Evolutionary conservation across 2,329 filamentous ascomycete species (phyloP).

Genomic region (Colletotrichum lentis): DNA sequence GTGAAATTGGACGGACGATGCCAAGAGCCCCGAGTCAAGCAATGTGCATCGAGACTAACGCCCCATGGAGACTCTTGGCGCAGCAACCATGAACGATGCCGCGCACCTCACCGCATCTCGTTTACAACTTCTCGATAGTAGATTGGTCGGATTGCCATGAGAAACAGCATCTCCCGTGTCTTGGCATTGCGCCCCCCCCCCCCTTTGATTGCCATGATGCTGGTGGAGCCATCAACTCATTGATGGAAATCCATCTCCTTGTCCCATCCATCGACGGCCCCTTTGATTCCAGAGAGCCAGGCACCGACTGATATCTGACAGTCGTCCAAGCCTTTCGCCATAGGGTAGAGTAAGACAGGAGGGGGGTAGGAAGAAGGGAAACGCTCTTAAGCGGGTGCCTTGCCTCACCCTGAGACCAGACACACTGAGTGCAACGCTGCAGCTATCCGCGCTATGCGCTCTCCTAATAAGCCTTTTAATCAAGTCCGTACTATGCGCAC

Average conservation of each 20-base stretch:
- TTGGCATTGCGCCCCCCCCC: slow-evolving; percentile 19
- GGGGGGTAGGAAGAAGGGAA: too few species aligned
- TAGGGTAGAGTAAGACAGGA: background rate
- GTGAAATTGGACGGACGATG: slow-evolving; percentile 35
- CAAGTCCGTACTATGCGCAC: background rate
- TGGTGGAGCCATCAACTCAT: slow-evolving; percentile 24
- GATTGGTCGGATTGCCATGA: slow-evolving; percentile 11
- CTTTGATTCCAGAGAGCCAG: background rate
- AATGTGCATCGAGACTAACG: slow-evolving; percentile 1
- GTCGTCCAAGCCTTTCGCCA: too few species aligned
- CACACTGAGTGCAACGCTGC: too few species aligned
- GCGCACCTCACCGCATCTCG: slow-evolving; percentile 9
- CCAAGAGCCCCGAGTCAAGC: slow-evolving; percentile 31
- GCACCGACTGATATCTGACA: background rate
- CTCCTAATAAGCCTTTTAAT: slow-evolving; percentile 5
- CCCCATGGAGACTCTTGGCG: slow-evolving; percentile 6
- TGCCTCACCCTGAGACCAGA: background rate
- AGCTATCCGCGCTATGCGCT: background rate
- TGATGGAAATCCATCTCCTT: slow-evolving; percentile 31
- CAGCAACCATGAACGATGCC: slow-evolving; percentile 18
- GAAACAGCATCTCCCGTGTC: slow-evolving; percentile 21
- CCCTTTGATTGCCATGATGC: slow-evolving; percentile 5
- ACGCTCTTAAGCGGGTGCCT: background rate
- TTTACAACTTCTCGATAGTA: slow-evolving; percentile 7
- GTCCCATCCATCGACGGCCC: slow-evolving; percentile 19